Conservation (phyloP, 2,329 filamentous ascomycete species). For the Lachnellula occidentalis region DNA sequence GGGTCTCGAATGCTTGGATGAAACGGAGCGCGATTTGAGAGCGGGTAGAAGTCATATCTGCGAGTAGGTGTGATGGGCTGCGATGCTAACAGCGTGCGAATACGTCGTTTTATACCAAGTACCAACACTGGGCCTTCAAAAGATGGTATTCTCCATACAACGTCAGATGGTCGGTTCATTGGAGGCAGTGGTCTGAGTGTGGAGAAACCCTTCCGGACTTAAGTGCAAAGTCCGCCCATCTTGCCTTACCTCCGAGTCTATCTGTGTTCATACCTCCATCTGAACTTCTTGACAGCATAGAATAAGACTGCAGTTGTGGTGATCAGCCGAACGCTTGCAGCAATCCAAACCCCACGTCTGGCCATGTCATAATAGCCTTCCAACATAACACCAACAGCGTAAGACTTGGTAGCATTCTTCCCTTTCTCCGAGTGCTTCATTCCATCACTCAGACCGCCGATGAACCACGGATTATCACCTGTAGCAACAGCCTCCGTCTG, state of each 20-base stretch:
- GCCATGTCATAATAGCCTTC: constrained; percentile 30
- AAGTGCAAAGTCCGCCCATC: not conserved
- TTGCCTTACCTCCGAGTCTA: no score
- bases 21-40: constrained; percentile 1
- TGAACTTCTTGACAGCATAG: constrained; percentile 1
- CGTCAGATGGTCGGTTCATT: no score
- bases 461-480: constrained; percentile 20
- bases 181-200: no score
- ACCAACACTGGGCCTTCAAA: not conserved
- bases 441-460: constrained; percentile 16
- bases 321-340: constrained; percentile 18
- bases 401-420: constrained; percentile 17
- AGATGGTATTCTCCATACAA: no score
- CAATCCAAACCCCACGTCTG: constrained; percentile 26
- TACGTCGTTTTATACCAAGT: not conserved
- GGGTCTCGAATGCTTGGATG: constrained; percentile 1
- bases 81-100: not conserved
- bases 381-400: constrained; percentile 29
- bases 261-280: not conserved
- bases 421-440: constrained; percentile 12
- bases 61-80: not conserved
- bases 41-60: constrained; percentile 1
- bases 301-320: constrained; percentile 1
- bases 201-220: not conserved
- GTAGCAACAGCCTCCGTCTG: constrained; percentile 23